Conservation (phyloP, 805 yeast species). For the Kurtzmaniella cleridarum region DNA sequence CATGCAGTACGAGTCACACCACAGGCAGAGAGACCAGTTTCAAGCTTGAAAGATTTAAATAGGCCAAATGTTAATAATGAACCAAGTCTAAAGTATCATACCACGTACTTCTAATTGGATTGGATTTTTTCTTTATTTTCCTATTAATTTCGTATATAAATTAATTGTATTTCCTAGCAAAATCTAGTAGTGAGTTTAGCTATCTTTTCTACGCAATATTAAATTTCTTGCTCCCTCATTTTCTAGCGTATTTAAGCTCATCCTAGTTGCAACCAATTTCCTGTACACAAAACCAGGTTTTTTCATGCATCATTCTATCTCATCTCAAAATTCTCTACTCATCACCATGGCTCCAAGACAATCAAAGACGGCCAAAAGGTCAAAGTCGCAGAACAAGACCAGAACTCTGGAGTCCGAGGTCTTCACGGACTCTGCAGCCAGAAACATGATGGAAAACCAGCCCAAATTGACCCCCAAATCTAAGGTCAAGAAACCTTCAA, state of each 20-base stretch:
- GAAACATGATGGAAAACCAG: conserved; percentile 55
- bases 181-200: too few relatives aligned
- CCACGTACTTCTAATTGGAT: background rate
- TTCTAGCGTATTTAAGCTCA: background rate
- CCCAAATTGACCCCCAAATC: conserved; percentile 61
- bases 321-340: background rate
- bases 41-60: conserved; percentile 31
- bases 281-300: background rate
- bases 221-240: background rate
- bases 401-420: conserved; percentile 64
- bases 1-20: conserved; percentile 35
- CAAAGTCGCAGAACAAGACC: conserved; percentile 44
- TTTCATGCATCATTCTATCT: background rate
- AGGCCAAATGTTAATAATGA: conserved; percentile 16
- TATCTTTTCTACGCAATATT: too few relatives aligned
- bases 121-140: too few relatives aligned
- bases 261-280: background rate
- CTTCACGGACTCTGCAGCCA: conserved; percentile 58
- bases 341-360: conserved; percentile 53
- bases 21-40: conserved; percentile 35
- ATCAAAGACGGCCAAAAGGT: conserved; percentile 55
- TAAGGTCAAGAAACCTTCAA: conserved; percentile 42
- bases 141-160: too few relatives aligned
- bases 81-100: background rate
- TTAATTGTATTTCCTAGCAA: too few relatives aligned